Evolutionary conservation across 495 filamentous ascomycete genomes (phyloP).

Genomic region (Aspergillus sclerotioniger): DNA sequence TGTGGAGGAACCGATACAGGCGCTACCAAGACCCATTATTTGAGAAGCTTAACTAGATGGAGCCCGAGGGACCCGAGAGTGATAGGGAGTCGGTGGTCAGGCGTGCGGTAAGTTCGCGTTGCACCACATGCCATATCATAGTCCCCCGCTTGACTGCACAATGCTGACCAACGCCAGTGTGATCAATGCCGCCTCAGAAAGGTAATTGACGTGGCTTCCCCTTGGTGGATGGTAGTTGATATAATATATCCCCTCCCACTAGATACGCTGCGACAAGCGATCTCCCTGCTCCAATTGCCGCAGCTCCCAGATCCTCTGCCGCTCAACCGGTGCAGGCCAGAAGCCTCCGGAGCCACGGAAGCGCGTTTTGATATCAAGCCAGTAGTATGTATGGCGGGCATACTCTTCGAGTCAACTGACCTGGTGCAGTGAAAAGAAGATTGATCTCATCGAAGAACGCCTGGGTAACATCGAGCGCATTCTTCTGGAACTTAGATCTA

Average conservation of each 20-base stretch:
- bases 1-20: background rate
- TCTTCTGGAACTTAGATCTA: conserved; percentile 38
- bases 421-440: conserved; percentile 59
- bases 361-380: conserved; percentile 63
- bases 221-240: background rate
- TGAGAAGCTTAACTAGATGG: conserved; percentile 24
- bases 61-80: conserved; percentile 35
- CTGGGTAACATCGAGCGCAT: conserved; percentile 56
- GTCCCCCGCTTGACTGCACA: background rate
- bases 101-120: conserved; percentile 33
- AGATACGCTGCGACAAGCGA: conserved; percentile 47
- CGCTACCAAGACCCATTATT: background rate
- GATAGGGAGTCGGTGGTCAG: conserved; percentile 27
- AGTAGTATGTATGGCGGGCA: conserved; percentile 53
- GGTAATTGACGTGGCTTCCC: conserved; percentile 16
- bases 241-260: conserved; percentile 1
- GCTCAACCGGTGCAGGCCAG: conserved; percentile 60
- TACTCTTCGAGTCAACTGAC: background rate
- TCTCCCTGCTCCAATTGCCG: conserved; percentile 49
- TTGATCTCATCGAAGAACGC: conserved; percentile 63
- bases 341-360: conserved; percentile 58
- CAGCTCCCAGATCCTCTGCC: conserved; percentile 43
- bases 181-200: conserved; percentile 53
- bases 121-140: background rate
- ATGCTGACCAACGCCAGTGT: conserved; percentile 32